phyloP scores from a whole-genome alignment of 108 stramenopile species.

The Skeletonema tropicum region DNA sequence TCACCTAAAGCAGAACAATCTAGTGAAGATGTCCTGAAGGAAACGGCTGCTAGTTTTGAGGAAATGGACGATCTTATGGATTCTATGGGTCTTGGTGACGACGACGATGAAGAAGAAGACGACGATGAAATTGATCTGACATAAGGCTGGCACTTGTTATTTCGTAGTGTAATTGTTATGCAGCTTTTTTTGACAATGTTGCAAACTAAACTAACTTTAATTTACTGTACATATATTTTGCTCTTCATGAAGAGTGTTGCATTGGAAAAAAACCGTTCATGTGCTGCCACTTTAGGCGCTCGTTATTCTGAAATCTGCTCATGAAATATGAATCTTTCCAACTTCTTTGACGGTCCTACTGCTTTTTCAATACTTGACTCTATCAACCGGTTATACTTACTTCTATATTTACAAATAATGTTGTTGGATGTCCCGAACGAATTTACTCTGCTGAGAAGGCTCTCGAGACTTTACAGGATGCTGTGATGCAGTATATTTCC shows the following conservation, averaged over 20 bases:
- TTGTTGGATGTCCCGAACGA: background rate
- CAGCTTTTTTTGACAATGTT: background rate
- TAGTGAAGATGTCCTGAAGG: slow-evolving; percentile 29
- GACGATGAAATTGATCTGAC: slow-evolving; percentile 56
- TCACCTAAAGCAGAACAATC: background rate
- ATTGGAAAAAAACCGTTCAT: background rate
- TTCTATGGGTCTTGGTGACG: slow-evolving; percentile 44
- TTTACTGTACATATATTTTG: slow-evolving; percentile 2
- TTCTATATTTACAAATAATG: background rate
- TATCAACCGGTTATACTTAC: background rate
- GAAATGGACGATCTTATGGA: slow-evolving; percentile 62
- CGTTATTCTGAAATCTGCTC: background rate
- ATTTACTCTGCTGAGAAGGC: background rate
- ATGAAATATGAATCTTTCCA: background rate
- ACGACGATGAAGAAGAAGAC: slow-evolving; percentile 49
- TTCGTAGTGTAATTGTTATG: background rate
- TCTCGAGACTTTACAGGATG: background rate
- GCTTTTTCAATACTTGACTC: background rate
- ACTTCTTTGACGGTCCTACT: background rate
- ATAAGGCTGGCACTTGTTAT: background rate
- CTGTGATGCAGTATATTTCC: background rate
- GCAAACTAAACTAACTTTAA: background rate
- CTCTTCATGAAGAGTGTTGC: background rate
- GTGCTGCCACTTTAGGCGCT: background rate
- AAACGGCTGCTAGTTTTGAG: slow-evolving; percentile 36